Evolutionary conservation across 2,329 filamentous ascomycete genomes (phyloP).

Genomic region (Diaporthe ampelina): DNA sequence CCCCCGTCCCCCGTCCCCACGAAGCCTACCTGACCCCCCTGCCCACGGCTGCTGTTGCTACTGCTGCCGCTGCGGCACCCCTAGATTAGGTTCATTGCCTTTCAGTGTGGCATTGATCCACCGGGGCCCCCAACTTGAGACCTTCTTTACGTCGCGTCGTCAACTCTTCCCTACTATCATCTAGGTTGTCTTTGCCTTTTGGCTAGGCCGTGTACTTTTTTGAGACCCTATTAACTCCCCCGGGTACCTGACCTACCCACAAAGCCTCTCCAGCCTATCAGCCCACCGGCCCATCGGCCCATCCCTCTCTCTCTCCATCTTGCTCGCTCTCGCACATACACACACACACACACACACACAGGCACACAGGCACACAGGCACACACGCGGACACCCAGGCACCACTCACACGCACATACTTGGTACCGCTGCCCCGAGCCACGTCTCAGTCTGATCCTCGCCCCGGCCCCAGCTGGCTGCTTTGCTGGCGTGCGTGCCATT

Average conservation of each 20-base stretch:
- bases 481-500: constrained; percentile 35
- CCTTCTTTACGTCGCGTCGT: constrained; percentile 35
- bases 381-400: too few relatives aligned
- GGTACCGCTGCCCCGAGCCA: constrained; percentile 22
- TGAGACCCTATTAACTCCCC: constrained; percentile 36
- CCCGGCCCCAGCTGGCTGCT: constrained; percentile 31
- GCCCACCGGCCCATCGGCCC: constrained; percentile 10
- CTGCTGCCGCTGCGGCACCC: constrained; percentile 17
- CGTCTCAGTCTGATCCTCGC: constrained; percentile 35
- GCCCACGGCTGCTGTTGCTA: neutral
- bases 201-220: constrained; percentile 34
- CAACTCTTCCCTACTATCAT: constrained; percentile 32
- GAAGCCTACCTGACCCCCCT: constrained; percentile 31
- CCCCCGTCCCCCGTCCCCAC: constrained; percentile 36
- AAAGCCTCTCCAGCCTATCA: neutral
- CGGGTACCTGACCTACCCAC: constrained; percentile 40
- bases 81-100: constrained; percentile 39
- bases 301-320: neutral
- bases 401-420: neutral
- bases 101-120: constrained; percentile 40
- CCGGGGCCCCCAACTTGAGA: constrained; percentile 35
- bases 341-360: too few relatives aligned
- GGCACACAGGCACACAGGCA: too few relatives aligned
- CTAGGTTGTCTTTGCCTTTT: constrained; percentile 38
- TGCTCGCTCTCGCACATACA: neutral